Conservation (phyloP, 305 asterid species). For the Fraxinus dipetala region DNA sequence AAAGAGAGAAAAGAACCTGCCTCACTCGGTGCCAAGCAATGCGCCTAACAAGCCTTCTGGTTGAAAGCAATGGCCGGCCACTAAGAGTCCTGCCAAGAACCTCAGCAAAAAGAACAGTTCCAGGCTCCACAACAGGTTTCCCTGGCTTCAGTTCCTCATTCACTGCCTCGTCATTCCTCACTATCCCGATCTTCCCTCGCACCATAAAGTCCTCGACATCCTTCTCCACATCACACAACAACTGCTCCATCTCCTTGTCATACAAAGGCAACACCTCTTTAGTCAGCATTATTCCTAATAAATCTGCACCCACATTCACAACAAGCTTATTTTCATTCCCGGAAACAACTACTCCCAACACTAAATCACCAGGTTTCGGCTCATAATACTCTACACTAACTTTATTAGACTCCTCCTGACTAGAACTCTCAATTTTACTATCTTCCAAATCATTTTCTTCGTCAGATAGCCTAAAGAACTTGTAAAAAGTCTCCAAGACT, state of each 20-base stretch:
- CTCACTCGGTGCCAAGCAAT: slow-evolving; percentile 97
- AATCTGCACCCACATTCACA: slow-evolving; percentile 81
- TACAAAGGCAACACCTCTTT: slow-evolving; percentile 88
- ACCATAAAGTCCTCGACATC: slow-evolving; percentile 58
- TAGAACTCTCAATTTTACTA: slow-evolving; percentile 7
- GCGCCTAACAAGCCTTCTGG: slow-evolving; percentile 66
- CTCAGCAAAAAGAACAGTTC: slow-evolving; percentile 79
- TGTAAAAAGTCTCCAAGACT: slow-evolving; percentile 65
- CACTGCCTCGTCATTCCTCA: slow-evolving; percentile 61
- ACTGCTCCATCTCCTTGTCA: slow-evolving; percentile 66
- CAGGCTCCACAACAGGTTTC: slow-evolving; percentile 80
- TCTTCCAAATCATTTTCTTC: slow-evolving; percentile 29
- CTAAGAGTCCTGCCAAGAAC: slow-evolving; percentile 89
- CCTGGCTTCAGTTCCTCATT: slow-evolving; percentile 43
- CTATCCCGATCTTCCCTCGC: slow-evolving; percentile 68
- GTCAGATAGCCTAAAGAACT: slow-evolving; percentile 58
- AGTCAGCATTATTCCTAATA: slow-evolving; percentile 84
- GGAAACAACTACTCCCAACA: slow-evolving; percentile 89
- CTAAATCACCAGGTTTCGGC: slow-evolving; percentile 76
- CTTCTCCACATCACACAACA: slow-evolving; percentile 68
- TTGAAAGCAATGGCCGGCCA: slow-evolving; percentile 81
- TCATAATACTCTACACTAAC: slow-evolving; percentile 72
- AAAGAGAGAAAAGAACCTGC: slow-evolving; percentile 83
- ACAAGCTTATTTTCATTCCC: slow-evolving; percentile 89
- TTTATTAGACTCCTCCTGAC: slow-evolving; percentile 27